These are phyloP conservation scores for Blepharisma japonicum DNA, from an alignment of 73 alveolate genomes.

Conservation along the genomic window DNA sequence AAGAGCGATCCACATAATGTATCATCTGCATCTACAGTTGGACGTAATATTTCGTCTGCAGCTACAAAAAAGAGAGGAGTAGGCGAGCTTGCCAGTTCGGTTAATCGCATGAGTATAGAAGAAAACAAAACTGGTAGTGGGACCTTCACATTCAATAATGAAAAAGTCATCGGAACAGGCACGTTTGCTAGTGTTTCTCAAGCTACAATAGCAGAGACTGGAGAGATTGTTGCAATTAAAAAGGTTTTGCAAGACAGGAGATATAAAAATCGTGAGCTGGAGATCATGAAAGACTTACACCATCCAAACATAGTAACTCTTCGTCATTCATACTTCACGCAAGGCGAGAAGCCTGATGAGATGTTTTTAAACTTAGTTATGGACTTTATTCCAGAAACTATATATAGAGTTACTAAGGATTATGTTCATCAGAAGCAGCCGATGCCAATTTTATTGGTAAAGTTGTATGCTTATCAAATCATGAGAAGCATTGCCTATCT, in stretches of 20 bases:
- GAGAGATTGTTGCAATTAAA: constrained; percentile 89
- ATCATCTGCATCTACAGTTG: no score
- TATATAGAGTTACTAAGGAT: constrained; percentile 78
- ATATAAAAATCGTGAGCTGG: constrained; percentile 89
- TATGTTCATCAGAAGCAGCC: constrained; percentile 84
- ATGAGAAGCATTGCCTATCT: constrained; percentile 80
- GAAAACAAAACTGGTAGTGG: no score
- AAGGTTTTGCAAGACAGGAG: constrained; percentile 90
- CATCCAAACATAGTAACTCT: constrained; percentile 83
- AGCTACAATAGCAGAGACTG: constrained; percentile 81
- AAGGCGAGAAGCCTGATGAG: constrained; percentile 84
- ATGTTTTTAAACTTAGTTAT: constrained; percentile 69
- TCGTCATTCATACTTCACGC: constrained; percentile 88
- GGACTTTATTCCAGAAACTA: constrained; percentile 71
- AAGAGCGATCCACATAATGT: no score
- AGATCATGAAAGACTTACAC: constrained; percentile 86
- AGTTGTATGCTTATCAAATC: constrained; percentile 73
- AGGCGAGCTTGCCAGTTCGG: no score
- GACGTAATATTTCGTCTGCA: no score
- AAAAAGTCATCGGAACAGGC: constrained; percentile 86
- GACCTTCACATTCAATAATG: constrained; percentile 74
- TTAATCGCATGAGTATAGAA: no score
- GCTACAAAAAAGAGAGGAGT: no score
- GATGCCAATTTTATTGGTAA: constrained; percentile 82
- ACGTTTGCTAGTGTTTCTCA: constrained; percentile 84